Evolutionary conservation across 768 basidiomycete species (phyloP), one percentile per base, ranked within the genome.

Genomic region (Boletus bicolor): DNA sequence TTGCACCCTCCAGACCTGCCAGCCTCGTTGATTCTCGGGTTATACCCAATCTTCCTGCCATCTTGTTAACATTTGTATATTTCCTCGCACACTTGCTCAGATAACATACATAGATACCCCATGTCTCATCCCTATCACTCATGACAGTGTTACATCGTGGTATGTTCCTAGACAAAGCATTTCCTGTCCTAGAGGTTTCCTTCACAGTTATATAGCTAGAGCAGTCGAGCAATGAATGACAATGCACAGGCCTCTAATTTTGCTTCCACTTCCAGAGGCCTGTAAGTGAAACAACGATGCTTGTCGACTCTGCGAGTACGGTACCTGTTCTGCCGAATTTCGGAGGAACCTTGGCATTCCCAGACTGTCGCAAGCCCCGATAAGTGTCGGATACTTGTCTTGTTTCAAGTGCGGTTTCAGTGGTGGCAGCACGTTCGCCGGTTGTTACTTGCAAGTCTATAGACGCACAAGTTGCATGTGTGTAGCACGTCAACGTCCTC

Each of bases 161-260:
- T 55, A 55, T 55, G 49, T 50, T 44, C 39, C 28, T 59, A 55
- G 51, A 60, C 44, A 37, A 49, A n/a, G 15, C 10, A 43, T 28
- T 43, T 54, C 41, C 11, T 36, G 10, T 30, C 36, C 17, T 56
- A 51, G 49, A 58, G 43, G 8, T 36, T 57, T 30, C 19, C 6
- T 58, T 45, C 14, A 47, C 26, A 10, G 12, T 38, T 44, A 44
- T 24, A 24, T 24, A 24, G 21, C n/a, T 55, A 48, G 38, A 49
- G 24, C 28, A 37, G 8, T 49, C 41, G 48, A 43, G 34, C 9
- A n/a, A 59, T 15, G 17, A 53, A 38, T 47, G 28, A 10, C 21
- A 47, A 37, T 37, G 12, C 28, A 49, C 36, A 26, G 28, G 4
- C 28, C 14, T 45, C 28, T 24, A 15, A 17, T 24, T 32, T 32